Percentiles rank a stretch among this genome's conserved stretches.
Evolutionary conservation across 306 rosid genomes (phyloP).

Genomic region (Dryas octopetala): DNA sequence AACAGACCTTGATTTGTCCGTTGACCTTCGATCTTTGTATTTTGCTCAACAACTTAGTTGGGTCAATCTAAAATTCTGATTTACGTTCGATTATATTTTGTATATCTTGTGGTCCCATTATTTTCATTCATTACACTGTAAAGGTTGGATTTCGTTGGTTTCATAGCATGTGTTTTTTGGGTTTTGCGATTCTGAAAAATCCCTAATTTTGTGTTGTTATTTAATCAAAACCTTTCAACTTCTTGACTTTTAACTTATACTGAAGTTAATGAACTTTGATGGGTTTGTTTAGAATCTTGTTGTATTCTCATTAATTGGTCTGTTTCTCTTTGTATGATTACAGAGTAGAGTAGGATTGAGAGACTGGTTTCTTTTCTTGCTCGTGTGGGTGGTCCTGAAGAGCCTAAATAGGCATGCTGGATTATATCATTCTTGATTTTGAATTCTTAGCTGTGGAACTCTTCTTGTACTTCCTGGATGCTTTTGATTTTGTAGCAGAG

Average conservation of each 20-base stretch:
- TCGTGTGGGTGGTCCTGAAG: conserved; percentile 19
- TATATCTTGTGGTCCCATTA: not conserved
- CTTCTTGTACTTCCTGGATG: conserved; percentile 40
- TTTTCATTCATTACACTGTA: not conserved
- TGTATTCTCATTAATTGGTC: conserved; percentile 8
- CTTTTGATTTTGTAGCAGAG: conserved; percentile 37
- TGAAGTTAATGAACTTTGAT: not conserved
- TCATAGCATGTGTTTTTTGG: not conserved
- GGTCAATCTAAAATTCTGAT: not conserved
- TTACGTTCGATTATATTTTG: not conserved
- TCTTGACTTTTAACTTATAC: not conserved
- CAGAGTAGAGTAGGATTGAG: conserved; percentile 8
- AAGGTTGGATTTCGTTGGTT: not conserved
- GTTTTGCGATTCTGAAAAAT: not conserved
- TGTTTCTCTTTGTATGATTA: conserved; percentile 20
- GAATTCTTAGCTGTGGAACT: conserved; percentile 39
- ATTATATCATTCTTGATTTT: conserved; percentile 28
- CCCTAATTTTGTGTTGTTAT: not conserved
- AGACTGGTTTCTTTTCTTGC: not conserved
- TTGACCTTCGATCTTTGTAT: conserved; percentile 7
- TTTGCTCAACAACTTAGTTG: not conserved
- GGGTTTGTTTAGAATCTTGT: not conserved
- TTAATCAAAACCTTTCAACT: not conserved
- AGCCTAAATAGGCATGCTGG: conserved; percentile 27
- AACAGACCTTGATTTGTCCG: not conserved